Conservation (phyloP, 768 basidiomycete genomes). For the Guyanaporus albipodus region DNA sequence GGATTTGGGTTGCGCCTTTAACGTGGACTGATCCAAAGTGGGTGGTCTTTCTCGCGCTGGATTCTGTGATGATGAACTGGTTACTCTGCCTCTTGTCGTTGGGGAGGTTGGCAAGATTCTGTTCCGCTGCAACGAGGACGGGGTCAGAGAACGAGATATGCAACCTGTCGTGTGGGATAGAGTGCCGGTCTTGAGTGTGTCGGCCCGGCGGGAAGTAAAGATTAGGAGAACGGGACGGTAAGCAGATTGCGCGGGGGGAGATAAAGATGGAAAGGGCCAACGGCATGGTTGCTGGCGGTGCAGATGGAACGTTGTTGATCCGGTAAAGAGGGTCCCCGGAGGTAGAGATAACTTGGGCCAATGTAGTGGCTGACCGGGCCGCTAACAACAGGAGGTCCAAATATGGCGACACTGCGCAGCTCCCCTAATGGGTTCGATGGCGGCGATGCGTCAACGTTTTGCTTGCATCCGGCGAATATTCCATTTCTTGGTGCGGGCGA, state of each 20-base stretch:
- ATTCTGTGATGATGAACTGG: background rate
- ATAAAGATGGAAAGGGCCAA: constrained; percentile 1
- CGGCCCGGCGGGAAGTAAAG: constrained; percentile 15
- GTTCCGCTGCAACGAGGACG: constrained; percentile 19
- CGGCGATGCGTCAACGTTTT: too few species aligned
- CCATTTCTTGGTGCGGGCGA: too few species aligned
- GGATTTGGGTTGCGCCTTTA: background rate
- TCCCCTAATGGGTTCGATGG: too few species aligned
- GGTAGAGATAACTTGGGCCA: background rate
- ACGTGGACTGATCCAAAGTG: background rate
- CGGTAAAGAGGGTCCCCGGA: background rate
- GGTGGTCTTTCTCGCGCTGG: background rate
- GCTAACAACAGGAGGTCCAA: too few species aligned
- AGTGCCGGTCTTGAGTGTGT: constrained; percentile 8
- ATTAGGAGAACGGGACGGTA: background rate
- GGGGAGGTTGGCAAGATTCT: constrained; percentile 3
- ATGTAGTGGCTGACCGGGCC: constrained; percentile 9
- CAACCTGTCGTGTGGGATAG: constrained; percentile 13
- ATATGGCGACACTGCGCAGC: too few species aligned
- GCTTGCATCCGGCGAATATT: too few species aligned
- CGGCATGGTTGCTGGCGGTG: constrained; percentile 15
- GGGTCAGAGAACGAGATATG: constrained; percentile 22
- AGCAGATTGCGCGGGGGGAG: background rate
- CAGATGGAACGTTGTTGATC: constrained; percentile 1
- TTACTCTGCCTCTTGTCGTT: background rate